Evolutionary conservation across 371 early-diverging fungal genomes (phyloP), one percentile per base, ranked within the genome.

Genomic region (Syncephalastrum sp.): DNA sequence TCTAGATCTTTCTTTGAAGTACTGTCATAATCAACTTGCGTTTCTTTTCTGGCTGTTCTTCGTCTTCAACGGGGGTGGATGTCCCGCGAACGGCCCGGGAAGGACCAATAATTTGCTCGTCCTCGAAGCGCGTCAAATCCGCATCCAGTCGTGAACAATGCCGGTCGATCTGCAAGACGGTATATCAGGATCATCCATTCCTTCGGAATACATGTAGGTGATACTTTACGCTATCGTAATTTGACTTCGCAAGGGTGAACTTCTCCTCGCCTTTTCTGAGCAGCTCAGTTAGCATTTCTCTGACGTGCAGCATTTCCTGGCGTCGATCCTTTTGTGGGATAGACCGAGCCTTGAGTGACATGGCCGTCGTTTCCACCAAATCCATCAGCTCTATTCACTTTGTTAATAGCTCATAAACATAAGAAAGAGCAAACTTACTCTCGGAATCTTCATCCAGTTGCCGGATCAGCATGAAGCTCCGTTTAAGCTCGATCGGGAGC

Each of bases 181-280:
- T 5, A 53, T 53, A n/a, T n/a, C 3, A 13, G 15, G 2, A 33
- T 10, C 10, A 33, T 12, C 38, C 3, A 15, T 7, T 13, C 14
- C 46, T 25, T 42, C 24, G 1, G 33, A 33, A 3, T 16, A 4
- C 54, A 29, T 55, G 4, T 13, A 17, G n/a, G n/a, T 52, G 27
- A 33, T 55, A 54, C 74, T 15, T 75, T 75, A 94, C 97, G 58
- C 91, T 81, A 57, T 97, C 96, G 64, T 94, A 97, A 1, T 95
- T 95, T 49, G 94, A 90, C 33, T 90, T 88, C 1, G 97, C 95
- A 10, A 97, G 64, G 0, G 91, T 88, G 6, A 96, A 91, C 57
- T 96, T 97, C 44, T 96, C 95, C 69, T 95, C 95, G 21, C 95
- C 94, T 62, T 93, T 89, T 62, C 93, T 90, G 17, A 94, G 64